A percentile compares a stretch with the other conserved stretches of the same genome.
Conservation (phyloP, 768 basidiomycete genomes). For the Guyanaporus albipodus region DNA sequence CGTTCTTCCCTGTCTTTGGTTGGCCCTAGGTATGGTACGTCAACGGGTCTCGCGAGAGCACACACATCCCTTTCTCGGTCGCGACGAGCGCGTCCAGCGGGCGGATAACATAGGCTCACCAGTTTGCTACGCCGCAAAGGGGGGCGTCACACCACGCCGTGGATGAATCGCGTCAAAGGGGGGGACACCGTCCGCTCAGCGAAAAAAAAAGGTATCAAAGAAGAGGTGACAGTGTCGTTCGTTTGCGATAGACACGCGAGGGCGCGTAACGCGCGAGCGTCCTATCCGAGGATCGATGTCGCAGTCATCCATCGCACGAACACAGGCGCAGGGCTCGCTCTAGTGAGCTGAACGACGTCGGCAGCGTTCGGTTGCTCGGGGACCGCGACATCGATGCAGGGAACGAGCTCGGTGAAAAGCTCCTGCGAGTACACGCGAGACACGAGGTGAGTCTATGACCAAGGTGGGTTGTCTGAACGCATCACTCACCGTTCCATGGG, state of each 20-base stretch:
- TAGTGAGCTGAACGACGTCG: conserved; percentile 21
- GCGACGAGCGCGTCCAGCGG: no score
- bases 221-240: no score
- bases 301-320: conserved; percentile 82
- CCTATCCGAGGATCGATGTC: conserved; percentile 46
- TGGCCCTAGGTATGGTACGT: no score
- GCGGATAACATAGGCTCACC: no score
- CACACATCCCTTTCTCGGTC: no score
- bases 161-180: no score
- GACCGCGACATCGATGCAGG: conserved; percentile 32
- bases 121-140: no score
- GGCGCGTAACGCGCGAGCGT: conserved; percentile 14
- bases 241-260: conserved; percentile 13
- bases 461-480: conserved; percentile 2
- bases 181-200: no score
- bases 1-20: no score
- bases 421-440: conserved; percentile 6
- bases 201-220: no score
- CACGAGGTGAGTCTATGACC: conserved; percentile 2
- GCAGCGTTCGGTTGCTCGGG: conserved; percentile 31
- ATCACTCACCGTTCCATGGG: conserved; percentile 11
- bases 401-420: conserved; percentile 17
- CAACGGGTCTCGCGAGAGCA: no score
- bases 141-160: no score
- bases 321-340: conserved; percentile 30